These are phyloP conservation scores for Colletotrichum karsti DNA, from an alignment of 2,329 filamentous ascomycete genomes.

Conservation along the genomic window DNA sequence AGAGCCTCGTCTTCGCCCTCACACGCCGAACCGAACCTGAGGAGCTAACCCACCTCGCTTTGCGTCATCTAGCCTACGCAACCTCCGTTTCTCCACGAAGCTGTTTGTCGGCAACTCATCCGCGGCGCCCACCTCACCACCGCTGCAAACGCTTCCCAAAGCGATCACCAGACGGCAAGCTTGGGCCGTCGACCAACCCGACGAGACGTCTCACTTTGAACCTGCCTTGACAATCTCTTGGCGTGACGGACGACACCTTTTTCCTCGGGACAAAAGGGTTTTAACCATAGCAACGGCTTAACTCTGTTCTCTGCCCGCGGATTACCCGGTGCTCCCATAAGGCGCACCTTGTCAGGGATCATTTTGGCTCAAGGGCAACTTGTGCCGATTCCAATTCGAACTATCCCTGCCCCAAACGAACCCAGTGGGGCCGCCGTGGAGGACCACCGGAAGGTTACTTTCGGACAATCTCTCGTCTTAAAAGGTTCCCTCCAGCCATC, in stretches of 20 bases:
- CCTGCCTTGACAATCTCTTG: slow-evolving; percentile 8
- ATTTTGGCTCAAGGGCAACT: slow-evolving; percentile 6
- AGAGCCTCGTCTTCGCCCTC: background rate
- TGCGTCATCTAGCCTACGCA: slow-evolving; percentile 20
- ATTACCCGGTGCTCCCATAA: slow-evolving; percentile 1
- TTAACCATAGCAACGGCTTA: slow-evolving; percentile 14
- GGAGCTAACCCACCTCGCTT: slow-evolving; percentile 19
- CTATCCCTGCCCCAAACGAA: slow-evolving; percentile 21
- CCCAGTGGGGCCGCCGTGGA: slow-evolving; percentile 24
- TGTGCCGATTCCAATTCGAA: slow-evolving; percentile 20
- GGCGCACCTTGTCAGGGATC: slow-evolving; percentile 1
- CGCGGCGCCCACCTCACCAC: background rate
- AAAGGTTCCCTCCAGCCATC: slow-evolving; percentile 16
- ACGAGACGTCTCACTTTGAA: slow-evolving; percentile 26
- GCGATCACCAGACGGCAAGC: background rate
- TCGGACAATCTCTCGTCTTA: background rate
- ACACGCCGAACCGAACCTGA: background rate
- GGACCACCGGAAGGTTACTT: slow-evolving; percentile 22
- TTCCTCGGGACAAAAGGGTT: slow-evolving; percentile 2
- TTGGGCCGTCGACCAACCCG: background rate
- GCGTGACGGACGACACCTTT: slow-evolving; percentile 15
- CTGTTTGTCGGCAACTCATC: background rate
- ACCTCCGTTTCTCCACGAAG: slow-evolving; percentile 1
- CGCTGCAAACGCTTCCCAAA: background rate
- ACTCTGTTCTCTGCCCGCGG: slow-evolving; percentile 6